Percentiles rank a stretch among this genome's conserved stretches.
Evolutionary conservation across 495 filamentous ascomycete species (phyloP).

Genomic region (Bombardia bombarda): DNA sequence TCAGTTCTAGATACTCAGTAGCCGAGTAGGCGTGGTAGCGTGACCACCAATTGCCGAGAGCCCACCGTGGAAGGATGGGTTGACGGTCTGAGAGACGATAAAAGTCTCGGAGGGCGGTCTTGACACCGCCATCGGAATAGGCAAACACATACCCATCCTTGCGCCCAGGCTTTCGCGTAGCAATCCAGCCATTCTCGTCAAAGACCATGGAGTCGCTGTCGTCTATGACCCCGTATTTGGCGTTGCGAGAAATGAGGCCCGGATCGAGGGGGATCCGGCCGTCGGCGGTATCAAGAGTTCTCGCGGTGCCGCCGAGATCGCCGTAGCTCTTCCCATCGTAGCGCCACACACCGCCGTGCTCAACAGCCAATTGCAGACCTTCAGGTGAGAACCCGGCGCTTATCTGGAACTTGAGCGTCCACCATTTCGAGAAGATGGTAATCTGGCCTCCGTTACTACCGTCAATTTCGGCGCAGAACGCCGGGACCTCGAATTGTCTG

Average conservation of each 20-base stretch:
- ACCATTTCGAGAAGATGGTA: conserved; percentile 42
- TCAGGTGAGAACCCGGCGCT: conserved; percentile 41
- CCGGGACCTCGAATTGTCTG: conserved; percentile 37
- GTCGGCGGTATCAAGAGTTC: conserved; percentile 46
- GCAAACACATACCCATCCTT: conserved; percentile 51
- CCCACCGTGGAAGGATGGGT: conserved; percentile 47
- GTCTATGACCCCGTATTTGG: conserved; percentile 43
- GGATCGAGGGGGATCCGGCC: conserved; percentile 40
- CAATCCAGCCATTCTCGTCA: conserved; percentile 41
- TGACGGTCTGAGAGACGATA: conserved; percentile 48
- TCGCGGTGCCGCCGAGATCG: conserved; percentile 44
- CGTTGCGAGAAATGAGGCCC: conserved; percentile 39
- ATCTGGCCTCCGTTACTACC: conserved; percentile 38
- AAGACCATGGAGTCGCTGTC: conserved; percentile 53
- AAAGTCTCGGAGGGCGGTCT: conserved; percentile 45
- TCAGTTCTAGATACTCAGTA: conserved; percentile 43
- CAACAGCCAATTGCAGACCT: conserved; percentile 33
- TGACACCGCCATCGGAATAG: conserved; percentile 48
- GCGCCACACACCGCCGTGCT: conserved; percentile 34
- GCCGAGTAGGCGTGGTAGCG: conserved; percentile 46
- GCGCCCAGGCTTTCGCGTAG: conserved; percentile 31
- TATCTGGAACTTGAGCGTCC: conserved; percentile 41
- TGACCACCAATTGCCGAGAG: conserved; percentile 58
- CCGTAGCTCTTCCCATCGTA: conserved; percentile 35
- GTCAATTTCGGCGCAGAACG: conserved; percentile 34